Evolutionary conservation across 2,329 filamentous ascomycete species (phyloP).

Genomic region (Mollisia scopiformis): DNA sequence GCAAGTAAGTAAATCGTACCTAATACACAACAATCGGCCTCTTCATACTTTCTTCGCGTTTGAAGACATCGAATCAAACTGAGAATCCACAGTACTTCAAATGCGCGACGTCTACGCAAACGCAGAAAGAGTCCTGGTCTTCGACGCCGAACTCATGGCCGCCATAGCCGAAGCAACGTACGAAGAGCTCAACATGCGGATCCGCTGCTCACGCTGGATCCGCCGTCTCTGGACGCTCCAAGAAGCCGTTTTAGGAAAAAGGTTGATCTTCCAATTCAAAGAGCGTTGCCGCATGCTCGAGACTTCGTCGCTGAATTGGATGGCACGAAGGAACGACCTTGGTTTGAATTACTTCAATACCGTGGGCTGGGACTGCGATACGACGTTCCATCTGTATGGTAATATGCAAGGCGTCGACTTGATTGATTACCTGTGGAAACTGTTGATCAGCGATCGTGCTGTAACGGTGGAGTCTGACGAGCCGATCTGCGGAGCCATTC

Average conservation of each 20-base stretch:
- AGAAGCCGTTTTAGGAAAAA: conserved; percentile 11
- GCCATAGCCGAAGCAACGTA: conserved; percentile 9
- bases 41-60: neutral
- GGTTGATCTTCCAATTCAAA: conserved; percentile 13
- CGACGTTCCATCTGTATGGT: conserved; percentile 3
- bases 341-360: conserved; percentile 10
- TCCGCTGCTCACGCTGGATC: conserved; percentile 11
- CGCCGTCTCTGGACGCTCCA: conserved; percentile 16
- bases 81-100: conserved; percentile 4
- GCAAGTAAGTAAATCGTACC: neutral
- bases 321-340: conserved; percentile 1
- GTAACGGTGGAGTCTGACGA: conserved; percentile 9
- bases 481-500: conserved; percentile 11
- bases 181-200: conserved; percentile 16
- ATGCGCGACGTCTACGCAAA: conserved; percentile 15
- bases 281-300: conserved; percentile 5
- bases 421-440: conserved; percentile 3
- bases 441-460: conserved; percentile 7
- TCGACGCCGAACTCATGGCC: conserved; percentile 14
- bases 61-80: neutral
- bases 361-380: conserved; percentile 14
- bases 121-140: conserved; percentile 12
- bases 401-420: neutral
- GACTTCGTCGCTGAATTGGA: conserved; percentile 5
- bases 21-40: neutral